Conservation (phyloP, 805 yeast species). For the Cyberlindnera americana region DNA sequence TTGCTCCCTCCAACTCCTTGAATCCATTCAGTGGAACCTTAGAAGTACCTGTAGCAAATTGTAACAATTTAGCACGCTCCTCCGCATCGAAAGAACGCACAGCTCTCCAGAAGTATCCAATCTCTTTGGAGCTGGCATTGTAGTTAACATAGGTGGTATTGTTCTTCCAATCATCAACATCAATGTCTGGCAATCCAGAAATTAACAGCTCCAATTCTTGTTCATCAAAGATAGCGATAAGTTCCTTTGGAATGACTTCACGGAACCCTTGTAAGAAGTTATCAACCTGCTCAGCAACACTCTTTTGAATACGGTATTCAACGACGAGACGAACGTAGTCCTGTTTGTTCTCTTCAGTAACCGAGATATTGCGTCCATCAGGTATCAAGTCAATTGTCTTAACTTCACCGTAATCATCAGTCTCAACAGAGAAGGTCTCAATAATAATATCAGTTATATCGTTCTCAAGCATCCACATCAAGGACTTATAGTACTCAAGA, state of each 20-base stretch:
- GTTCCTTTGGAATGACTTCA: slow-evolving; percentile 80
- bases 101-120: slow-evolving; percentile 98
- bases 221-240: slow-evolving; percentile 87
- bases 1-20: slow-evolving; percentile 81
- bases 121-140: slow-evolving; percentile 76
- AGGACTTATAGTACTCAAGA: slow-evolving; percentile 84
- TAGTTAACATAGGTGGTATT: slow-evolving; percentile 81
- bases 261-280: slow-evolving; percentile 84
- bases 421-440: slow-evolving; percentile 90
- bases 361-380: slow-evolving; percentile 77
- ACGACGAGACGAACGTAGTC: slow-evolving; percentile 86
- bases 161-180: slow-evolving; percentile 92
- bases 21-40: slow-evolving; percentile 96
- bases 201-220: slow-evolving; percentile 90
- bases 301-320: slow-evolving; percentile 77
- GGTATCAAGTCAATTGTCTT: slow-evolving; percentile 79
- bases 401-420: slow-evolving; percentile 91
- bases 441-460: slow-evolving; percentile 94
- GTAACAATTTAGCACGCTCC: slow-evolving; percentile 89
- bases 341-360: slow-evolving; percentile 85
- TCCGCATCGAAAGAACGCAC: slow-evolving; percentile 91
- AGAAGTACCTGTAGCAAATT: slow-evolving; percentile 95
- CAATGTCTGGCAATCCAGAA: slow-evolving; percentile 94
- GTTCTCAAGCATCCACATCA: slow-evolving; percentile 94
- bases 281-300: slow-evolving; percentile 85